Conservation (phyloP, 2,329 filamentous ascomycete species). For the Knoxdaviesia proteae region DNA sequence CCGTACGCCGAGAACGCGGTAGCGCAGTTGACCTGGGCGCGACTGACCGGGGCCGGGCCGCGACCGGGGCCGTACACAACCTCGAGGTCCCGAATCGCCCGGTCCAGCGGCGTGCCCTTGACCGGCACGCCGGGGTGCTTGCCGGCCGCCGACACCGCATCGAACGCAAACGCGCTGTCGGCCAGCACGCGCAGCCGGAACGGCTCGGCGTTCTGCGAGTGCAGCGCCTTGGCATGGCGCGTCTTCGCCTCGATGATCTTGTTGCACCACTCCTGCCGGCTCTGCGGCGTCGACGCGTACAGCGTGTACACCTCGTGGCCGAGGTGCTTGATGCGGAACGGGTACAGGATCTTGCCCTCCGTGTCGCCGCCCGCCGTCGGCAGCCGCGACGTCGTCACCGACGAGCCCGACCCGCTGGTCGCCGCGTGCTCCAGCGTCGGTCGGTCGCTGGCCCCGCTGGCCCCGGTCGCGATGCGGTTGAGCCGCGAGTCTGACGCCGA, state of each 20-base stretch:
- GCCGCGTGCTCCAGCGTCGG: constrained; percentile 45
- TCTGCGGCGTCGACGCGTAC: constrained; percentile 58
- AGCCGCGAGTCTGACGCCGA: constrained; percentile 37
- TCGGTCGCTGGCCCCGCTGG: constrained; percentile 23
- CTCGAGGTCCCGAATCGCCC: constrained; percentile 78
- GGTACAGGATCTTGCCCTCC: constrained; percentile 72
- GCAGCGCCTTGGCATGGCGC: constrained; percentile 69
- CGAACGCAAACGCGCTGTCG: constrained; percentile 76
- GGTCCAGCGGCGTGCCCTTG: constrained; percentile 74
- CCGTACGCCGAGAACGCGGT: constrained; percentile 73
- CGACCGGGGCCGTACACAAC: constrained; percentile 49
- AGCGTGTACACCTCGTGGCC: constrained; percentile 85
- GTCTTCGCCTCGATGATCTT: constrained; percentile 94
- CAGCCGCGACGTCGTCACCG: constrained; percentile 16
- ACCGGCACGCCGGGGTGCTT: constrained; percentile 53
- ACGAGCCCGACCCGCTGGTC: constrained; percentile 44
- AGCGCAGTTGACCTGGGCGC: constrained; percentile 78
- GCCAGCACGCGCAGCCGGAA: constrained; percentile 84
- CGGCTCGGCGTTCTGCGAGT: constrained; percentile 84
- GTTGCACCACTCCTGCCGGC: constrained; percentile 71
- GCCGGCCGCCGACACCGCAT: constrained; percentile 35
- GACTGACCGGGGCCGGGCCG: constrained; percentile 57
- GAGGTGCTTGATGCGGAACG: constrained; percentile 88
- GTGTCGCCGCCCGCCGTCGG: constrained; percentile 23
- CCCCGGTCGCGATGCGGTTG: constrained; percentile 25